Conservation (phyloP, 345 rosid genomes). For the Capsella bursapastoris region DNA sequence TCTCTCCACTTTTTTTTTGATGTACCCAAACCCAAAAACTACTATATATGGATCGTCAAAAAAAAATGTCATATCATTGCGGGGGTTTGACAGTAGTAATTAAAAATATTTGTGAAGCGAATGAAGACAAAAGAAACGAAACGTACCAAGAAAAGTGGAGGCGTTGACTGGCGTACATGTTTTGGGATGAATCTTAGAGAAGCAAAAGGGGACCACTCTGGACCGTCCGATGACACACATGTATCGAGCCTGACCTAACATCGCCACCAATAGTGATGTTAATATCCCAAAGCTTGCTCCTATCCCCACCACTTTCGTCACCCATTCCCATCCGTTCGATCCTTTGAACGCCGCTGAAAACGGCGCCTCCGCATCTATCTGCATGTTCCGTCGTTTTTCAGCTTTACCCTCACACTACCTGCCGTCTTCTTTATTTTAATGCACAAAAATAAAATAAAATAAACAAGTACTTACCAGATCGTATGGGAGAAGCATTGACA, state of each 20-base stretch:
- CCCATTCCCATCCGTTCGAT: conserved; percentile 79
- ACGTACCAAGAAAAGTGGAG: conserved; percentile 89
- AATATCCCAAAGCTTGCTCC: conserved; percentile 97
- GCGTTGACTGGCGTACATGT: conserved; percentile 96
- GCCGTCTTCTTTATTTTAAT: not conserved
- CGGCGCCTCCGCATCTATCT: conserved; percentile 89
- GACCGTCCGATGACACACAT: conserved; percentile 99
- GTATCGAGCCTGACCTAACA: conserved; percentile 97
- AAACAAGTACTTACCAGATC: conserved; percentile 46
- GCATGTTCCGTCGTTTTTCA: conserved; percentile 34
- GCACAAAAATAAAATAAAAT: no score
- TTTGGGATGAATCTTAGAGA: conserved; percentile 76
- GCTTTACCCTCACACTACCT: conserved; percentile 13
- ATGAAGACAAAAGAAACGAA: conserved; percentile 6
- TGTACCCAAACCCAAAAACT: not conserved
- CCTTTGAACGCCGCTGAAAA: conserved; percentile 75
- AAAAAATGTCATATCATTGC: no score
- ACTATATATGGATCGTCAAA: no score
- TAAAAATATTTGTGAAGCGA: not conserved
- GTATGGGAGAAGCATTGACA: conserved; percentile 93
- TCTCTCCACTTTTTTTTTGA: conserved; percentile 9
- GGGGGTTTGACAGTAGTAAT: no score
- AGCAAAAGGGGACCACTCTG: conserved; percentile 80
- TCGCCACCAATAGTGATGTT: conserved; percentile 89
- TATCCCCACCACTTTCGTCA: conserved; percentile 77